phyloP scores from a whole-genome alignment of 2,329 filamentous ascomycete genomes.

The Xylaria sp. region DNA sequence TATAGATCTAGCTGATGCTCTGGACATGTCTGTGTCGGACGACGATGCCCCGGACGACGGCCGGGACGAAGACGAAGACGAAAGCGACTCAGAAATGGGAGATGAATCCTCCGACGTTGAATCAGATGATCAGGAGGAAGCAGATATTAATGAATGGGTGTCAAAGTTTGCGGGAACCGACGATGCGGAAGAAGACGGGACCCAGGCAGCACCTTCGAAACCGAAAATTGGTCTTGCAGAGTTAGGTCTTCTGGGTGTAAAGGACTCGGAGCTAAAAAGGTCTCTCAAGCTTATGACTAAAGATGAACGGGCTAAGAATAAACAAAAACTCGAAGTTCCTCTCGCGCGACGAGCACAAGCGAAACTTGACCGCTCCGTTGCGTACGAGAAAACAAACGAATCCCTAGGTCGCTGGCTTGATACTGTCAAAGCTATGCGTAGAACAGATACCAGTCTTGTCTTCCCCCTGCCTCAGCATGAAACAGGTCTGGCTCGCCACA shows the following conservation, averaged over 20 bases:
- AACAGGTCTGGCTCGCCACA: conserved; percentile 61
- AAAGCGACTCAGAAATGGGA: conserved; percentile 49
- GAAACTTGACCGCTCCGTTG: conserved; percentile 77
- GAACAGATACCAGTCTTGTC: conserved; percentile 79
- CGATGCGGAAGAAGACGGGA: conserved; percentile 56
- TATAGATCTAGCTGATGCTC: conserved; percentile 62
- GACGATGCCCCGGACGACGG: conserved; percentile 58
- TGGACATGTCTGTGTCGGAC: conserved; percentile 54
- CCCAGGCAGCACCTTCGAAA: conserved; percentile 59
- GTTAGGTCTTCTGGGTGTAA: conserved; percentile 71
- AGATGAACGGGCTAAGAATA: conserved; percentile 61
- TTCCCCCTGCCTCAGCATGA: conserved; percentile 84
- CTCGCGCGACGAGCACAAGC: conserved; percentile 87
- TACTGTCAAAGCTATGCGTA: conserved; percentile 91
- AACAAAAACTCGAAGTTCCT: conserved; percentile 80
- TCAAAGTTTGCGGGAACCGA: conserved; percentile 71
- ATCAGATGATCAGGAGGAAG: conserved; percentile 52
- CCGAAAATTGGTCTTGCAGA: conserved; percentile 77
- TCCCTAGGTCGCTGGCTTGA: conserved; percentile 91
- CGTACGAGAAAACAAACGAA: conserved; percentile 90
- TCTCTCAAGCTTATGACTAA: conserved; percentile 76
- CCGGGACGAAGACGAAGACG: conserved; percentile 52
- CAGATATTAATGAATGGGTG: conserved; percentile 56
- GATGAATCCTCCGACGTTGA: conserved; percentile 51
- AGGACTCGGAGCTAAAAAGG: conserved; percentile 77